Percentiles rank a stretch among this genome's conserved stretches.
phyloP scores from a whole-genome alignment of 2,329 filamentous ascomycete genomes.

The Pseudopyrenochaeta lycopersici region DNA sequence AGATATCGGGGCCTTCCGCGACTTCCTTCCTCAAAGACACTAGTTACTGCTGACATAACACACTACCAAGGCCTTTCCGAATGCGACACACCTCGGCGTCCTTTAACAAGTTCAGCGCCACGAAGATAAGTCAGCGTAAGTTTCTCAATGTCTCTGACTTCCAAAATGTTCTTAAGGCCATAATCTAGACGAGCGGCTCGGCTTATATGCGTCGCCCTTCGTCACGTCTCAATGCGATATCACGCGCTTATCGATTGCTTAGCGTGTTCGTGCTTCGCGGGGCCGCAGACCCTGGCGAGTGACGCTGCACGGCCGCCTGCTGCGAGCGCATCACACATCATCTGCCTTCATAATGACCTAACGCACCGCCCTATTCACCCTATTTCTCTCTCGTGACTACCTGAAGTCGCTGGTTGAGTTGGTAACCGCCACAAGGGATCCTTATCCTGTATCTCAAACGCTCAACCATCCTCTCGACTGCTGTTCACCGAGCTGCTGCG shows the following conservation, averaged over 20 bases:
- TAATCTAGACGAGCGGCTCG: background rate
- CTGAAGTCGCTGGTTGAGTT: slow-evolving; percentile 23
- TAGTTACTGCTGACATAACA: slow-evolving; percentile 33
- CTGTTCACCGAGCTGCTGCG: slow-evolving; percentile 2
- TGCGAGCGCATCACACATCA: slow-evolving; percentile 36
- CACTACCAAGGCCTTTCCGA: slow-evolving; percentile 3
- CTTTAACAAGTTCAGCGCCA: background rate
- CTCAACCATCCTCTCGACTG: background rate
- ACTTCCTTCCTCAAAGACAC: slow-evolving; percentile 28
- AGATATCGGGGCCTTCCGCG: slow-evolving; percentile 25
- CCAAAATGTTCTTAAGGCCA: background rate
- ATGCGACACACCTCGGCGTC: slow-evolving; percentile 3
- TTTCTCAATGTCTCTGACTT: background rate
- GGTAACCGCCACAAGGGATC: slow-evolving; percentile 27
- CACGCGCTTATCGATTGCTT: slow-evolving; percentile 35
- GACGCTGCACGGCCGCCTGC: slow-evolving; percentile 24
- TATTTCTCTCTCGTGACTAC: slow-evolving; percentile 31
- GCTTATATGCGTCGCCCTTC: background rate
- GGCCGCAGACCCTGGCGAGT: slow-evolving; percentile 13
- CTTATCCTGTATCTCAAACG: slow-evolving; percentile 2
- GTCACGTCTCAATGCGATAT: slow-evolving; percentile 17
- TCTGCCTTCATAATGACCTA: slow-evolving; percentile 30
- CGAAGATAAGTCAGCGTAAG: background rate
- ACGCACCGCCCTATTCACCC: slow-evolving; percentile 23
- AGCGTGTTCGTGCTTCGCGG: slow-evolving; percentile 21